phyloP scores from a whole-genome alignment of 306 rosid genomes.

The Nissolia schottii region DNA sequence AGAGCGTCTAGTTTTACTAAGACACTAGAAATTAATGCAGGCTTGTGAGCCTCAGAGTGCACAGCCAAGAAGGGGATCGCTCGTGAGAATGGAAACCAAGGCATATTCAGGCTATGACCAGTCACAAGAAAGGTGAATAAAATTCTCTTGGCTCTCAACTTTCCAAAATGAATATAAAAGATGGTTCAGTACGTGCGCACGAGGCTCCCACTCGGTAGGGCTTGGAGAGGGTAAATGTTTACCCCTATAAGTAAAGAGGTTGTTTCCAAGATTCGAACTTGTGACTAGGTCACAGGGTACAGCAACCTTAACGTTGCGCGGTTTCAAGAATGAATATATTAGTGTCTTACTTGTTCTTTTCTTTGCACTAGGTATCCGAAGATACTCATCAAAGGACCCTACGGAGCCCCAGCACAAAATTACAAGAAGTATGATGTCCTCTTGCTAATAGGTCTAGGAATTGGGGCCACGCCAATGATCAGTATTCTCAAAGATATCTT shows the following conservation, averaged over 20 bases:
- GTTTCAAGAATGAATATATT: neutral
- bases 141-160: neutral
- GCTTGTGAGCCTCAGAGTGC: conserved; percentile 47
- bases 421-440: conserved; percentile 76
- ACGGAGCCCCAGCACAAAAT: conserved; percentile 91
- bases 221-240: no score
- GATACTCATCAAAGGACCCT: conserved; percentile 83
- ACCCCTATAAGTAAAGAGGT: no score
- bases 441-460: conserved; percentile 83
- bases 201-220: no score
- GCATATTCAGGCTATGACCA: conserved; percentile 20
- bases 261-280: no score
- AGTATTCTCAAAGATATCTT: conserved; percentile 82
- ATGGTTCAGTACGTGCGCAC: no score
- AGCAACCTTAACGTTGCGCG: no score
- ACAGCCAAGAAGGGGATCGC: conserved; percentile 49
- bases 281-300: no score
- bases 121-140: conserved; percentile 43
- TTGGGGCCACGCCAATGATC: conserved; percentile 94
- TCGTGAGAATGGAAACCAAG: conserved; percentile 62
- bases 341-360: conserved; percentile 3
- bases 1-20: conserved; percentile 5
- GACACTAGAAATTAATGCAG: conserved; percentile 51
- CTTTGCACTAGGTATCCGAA: conserved; percentile 51
- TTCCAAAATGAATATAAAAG: neutral